Percentiles rank a stretch among this genome's conserved stretches.
Evolutionary conservation across 2,329 filamentous ascomycete species (phyloP).

Genomic region (Coniochaeta sp.): DNA sequence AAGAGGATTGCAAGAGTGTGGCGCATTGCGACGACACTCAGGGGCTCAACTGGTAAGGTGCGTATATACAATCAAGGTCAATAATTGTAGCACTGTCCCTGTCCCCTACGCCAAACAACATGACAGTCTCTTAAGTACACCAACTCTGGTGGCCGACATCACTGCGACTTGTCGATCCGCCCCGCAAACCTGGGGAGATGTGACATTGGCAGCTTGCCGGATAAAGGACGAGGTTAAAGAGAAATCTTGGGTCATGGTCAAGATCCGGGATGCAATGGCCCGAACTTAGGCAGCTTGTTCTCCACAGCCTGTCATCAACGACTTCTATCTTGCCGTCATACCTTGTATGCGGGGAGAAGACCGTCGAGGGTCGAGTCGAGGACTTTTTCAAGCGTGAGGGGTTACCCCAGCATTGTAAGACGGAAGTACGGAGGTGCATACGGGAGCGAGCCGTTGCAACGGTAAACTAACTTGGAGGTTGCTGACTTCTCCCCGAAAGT

Average conservation of each 20-base stretch:
- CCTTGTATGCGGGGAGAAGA: conserved; percentile 2
- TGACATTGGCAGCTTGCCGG: conserved; percentile 1
- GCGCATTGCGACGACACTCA: background rate
- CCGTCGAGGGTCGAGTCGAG: background rate
- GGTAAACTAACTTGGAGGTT: too few relatives aligned
- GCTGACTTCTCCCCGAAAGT: too few relatives aligned
- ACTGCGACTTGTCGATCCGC: background rate
- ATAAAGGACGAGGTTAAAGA: conserved; percentile 1
- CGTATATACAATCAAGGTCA: too few relatives aligned
- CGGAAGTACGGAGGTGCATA: too few relatives aligned
- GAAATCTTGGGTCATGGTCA: background rate
- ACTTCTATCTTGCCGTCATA: background rate
- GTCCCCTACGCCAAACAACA: background rate
- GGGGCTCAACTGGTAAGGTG: background rate
- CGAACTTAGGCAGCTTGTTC: background rate
- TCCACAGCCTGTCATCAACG: background rate
- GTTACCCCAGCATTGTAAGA: background rate
- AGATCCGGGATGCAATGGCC: background rate
- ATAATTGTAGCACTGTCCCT: background rate
- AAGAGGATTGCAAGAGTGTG: background rate
- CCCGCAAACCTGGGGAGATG: background rate
- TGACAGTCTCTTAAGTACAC: background rate
- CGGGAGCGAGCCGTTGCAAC: too few relatives aligned
- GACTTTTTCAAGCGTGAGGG: background rate
- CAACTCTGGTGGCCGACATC: background rate